phyloP scores from a whole-genome alignment of 1,284 basidiomycete species.

The Exobasidium rhododendri region DNA sequence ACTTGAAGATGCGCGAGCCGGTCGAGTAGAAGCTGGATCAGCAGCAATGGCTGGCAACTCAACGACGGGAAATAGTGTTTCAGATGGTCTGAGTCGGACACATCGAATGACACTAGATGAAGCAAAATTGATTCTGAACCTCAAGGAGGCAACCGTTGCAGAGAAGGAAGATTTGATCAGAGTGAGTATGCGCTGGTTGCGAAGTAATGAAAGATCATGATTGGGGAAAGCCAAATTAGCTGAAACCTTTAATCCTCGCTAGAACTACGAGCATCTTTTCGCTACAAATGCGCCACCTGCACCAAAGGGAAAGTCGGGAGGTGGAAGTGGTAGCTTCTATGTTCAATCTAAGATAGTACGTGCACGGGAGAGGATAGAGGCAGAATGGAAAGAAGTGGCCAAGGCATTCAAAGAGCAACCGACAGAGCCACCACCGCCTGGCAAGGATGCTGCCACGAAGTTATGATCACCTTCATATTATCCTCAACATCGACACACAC shows the following conservation, averaged over 20 bases:
- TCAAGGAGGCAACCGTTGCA: conserved; percentile 39
- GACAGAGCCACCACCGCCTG: conserved; percentile 10
- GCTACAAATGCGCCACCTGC: conserved; percentile 67
- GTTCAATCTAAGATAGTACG: conserved; percentile 93
- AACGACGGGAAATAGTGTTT: conserved; percentile 43
- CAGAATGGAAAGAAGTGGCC: conserved; percentile 61
- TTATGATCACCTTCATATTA: neutral
- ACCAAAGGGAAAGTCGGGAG: conserved; percentile 49
- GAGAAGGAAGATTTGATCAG: conserved; percentile 19
- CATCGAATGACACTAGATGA: conserved; percentile 94
- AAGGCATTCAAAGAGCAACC: conserved; percentile 7
- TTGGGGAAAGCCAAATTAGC: neutral
- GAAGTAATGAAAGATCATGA: neutral
- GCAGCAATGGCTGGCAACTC: conserved; percentile 58
- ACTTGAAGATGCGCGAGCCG: conserved; percentile 74
- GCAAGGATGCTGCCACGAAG: neutral
- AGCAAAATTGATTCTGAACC: conserved; percentile 87
- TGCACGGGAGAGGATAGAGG: conserved; percentile 88
- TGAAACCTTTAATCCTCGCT: conserved; percentile 17
- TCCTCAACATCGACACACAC: too few relatives aligned
- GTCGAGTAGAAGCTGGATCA: conserved; percentile 69
- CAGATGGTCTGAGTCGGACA: conserved; percentile 61
- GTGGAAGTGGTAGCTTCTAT: conserved; percentile 61
- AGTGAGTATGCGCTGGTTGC: neutral
- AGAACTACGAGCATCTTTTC: conserved; percentile 93